Conservation (phyloP, 805 yeast genomes). For the Brettanomyces custersianus region DNA sequence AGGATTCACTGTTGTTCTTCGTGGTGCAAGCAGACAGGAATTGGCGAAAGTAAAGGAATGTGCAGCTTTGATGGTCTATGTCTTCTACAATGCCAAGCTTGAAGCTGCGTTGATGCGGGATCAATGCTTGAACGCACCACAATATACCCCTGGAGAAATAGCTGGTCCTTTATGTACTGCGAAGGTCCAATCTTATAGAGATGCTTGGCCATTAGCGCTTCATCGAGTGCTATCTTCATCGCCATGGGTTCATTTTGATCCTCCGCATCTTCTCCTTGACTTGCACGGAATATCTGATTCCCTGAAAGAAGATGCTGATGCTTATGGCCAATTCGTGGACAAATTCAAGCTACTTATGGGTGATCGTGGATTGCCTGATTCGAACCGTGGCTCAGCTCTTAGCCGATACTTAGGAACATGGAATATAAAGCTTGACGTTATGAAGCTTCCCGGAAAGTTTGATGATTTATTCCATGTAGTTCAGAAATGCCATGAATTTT, state of each 20-base stretch:
- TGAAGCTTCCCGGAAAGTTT: conserved; percentile 28
- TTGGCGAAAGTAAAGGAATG: conserved; percentile 67
- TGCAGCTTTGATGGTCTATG: conserved; percentile 71
- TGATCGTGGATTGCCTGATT: conserved; percentile 20
- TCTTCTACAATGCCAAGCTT: conserved; percentile 66
- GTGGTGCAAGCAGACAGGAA: conserved; percentile 64
- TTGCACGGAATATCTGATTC: conserved; percentile 16
- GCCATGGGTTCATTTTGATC: conserved; percentile 68
- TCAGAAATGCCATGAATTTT: conserved; percentile 22
- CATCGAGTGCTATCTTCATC: conserved; percentile 68
- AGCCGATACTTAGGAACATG: conserved; percentile 7
- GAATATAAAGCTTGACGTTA: conserved; percentile 9
- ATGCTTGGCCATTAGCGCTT: conserved; percentile 25
- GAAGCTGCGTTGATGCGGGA: conserved; percentile 72
- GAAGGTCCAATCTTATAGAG: conserved; percentile 21
- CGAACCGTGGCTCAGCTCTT: conserved; percentile 7
- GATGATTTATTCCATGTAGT: conserved; percentile 30
- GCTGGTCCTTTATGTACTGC: conserved; percentile 12
- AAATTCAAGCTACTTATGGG: conserved; percentile 19
- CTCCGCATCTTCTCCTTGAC: conserved; percentile 36
- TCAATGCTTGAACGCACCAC: conserved; percentile 47
- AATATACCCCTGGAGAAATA: conserved; percentile 16
- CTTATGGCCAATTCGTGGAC: conserved; percentile 16
- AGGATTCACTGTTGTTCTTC: conserved; percentile 80
- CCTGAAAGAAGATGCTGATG: conserved; percentile 22